These are phyloP conservation scores for Paraphaeosphaeria sporulosa DNA, from an alignment of 2,329 filamentous ascomycete species.

Conservation along the genomic window DNA sequence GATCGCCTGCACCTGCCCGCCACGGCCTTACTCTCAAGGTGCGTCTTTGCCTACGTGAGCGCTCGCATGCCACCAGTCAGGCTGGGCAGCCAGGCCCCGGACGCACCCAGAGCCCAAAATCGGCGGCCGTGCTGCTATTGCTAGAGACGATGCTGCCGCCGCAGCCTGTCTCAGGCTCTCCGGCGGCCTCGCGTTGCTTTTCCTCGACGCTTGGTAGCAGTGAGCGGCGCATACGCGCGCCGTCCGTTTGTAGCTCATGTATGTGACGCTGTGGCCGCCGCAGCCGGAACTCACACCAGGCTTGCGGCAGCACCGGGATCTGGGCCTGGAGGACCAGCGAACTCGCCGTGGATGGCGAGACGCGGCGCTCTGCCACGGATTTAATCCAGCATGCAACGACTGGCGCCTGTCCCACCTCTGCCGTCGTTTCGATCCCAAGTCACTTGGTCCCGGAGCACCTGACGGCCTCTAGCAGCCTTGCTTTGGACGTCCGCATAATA, in stretches of 20 bases:
- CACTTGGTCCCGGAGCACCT: constrained; percentile 12
- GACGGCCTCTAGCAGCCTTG: constrained; percentile 14
- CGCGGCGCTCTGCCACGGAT: neutral
- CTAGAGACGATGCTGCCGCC: neutral
- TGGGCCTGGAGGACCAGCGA: neutral
- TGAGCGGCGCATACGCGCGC: constrained; percentile 6
- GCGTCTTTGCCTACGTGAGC: neutral
- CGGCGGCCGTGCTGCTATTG: neutral
- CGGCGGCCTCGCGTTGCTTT: neutral
- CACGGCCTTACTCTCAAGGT: too few relatives aligned
- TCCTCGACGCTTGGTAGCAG: neutral
- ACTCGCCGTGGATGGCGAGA: constrained; percentile 3
- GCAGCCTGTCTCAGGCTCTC: constrained; percentile 1
- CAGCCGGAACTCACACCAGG: constrained; percentile 3
- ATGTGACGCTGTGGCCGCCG: constrained; percentile 2
- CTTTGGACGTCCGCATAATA: constrained; percentile 13
- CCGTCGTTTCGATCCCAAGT: constrained; percentile 10
- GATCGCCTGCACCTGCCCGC: too few relatives aligned
- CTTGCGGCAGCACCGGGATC: neutral
- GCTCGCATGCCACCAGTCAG: neutral
- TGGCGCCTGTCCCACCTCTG: constrained; percentile 15
- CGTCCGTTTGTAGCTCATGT: neutral
- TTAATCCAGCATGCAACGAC: constrained; percentile 5
- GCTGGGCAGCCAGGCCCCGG: neutral
- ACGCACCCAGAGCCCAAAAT: neutral